These are phyloP conservation scores for Penicillium sp. DNA, from an alignment of 2,329 filamentous ascomycete species.

Conservation along the genomic window DNA sequence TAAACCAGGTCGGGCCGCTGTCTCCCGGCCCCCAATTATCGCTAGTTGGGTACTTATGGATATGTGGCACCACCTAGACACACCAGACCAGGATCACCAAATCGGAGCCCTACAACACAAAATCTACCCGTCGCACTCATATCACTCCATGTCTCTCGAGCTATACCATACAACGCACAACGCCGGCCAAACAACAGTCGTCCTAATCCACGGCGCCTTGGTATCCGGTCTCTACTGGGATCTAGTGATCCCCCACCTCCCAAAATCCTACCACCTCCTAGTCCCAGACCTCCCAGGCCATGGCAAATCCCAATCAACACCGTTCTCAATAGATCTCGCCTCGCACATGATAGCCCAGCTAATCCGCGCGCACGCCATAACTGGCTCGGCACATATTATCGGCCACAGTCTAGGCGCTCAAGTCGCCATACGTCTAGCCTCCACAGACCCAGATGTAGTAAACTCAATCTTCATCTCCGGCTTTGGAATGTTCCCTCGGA, in stretches of 20 bases:
- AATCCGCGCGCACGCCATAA: conserved; percentile 2
- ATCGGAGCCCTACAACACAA: too few species aligned
- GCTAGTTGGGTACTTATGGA: too few species aligned
- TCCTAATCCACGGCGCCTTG: conserved; percentile 14
- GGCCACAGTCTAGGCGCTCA: conserved; percentile 15
- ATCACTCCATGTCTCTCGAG: background rate
- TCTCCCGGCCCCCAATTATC: too few species aligned
- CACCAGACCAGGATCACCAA: too few species aligned
- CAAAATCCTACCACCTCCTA: conserved; percentile 11
- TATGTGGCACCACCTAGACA: too few species aligned
- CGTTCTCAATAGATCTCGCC: conserved; percentile 8
- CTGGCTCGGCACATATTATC: conserved; percentile 10
- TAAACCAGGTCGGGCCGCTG: too few species aligned
- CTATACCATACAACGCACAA: background rate
- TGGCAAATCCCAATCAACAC: conserved; percentile 8
- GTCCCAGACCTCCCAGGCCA: conserved; percentile 14
- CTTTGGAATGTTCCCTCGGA: conserved; percentile 2
- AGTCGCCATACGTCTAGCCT: conserved; percentile 8
- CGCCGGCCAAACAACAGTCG: conserved; percentile 1
- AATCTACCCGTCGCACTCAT: background rate
- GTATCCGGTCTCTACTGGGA: conserved; percentile 10
- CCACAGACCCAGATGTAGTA: conserved; percentile 1
- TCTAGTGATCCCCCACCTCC: conserved; percentile 5
- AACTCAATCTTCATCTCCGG: conserved; percentile 8
- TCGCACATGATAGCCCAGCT: background rate